Conservation (phyloP, 805 yeast genomes). For the Lipomyces chichibuensis region DNA sequence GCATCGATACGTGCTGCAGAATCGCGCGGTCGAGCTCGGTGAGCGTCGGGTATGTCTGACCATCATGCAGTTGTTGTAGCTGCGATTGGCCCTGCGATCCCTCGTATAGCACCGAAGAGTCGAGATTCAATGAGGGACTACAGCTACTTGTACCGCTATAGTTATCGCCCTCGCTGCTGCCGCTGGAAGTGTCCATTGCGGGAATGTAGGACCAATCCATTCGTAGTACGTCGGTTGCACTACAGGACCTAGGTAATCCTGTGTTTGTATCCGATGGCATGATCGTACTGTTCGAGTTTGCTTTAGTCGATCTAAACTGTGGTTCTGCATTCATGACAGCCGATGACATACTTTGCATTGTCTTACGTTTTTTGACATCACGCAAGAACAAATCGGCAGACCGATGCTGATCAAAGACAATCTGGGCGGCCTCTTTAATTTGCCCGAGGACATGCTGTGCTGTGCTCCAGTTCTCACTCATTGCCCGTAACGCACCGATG, state of each 20-base stretch:
- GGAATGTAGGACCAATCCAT: not conserved
- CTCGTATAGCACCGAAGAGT: not conserved
- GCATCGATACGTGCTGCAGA: not conserved
- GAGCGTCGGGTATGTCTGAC: not conserved
- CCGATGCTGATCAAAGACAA: conserved; percentile 18
- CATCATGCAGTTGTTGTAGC: not conserved
- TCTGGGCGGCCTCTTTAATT: conserved; percentile 17
- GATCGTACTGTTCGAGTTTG: not conserved
- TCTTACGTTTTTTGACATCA: not conserved
- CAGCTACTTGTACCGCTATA: not conserved
- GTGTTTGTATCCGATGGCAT: not conserved
- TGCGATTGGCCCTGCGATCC: not conserved
- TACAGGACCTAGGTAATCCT: not conserved
- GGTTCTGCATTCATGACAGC: not conserved
- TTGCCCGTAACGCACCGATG: conserved; percentile 14
- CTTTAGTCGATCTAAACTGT: not conserved
- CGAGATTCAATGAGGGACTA: conserved; percentile 1
- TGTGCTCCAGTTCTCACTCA: conserved; percentile 21
- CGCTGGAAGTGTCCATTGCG: not conserved
- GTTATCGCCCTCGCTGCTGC: not conserved
- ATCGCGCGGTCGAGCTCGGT: not conserved
- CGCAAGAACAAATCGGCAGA: conserved; percentile 3
- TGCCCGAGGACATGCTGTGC: conserved; percentile 15
- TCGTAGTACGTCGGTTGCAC: not conserved
- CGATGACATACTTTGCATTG: not conserved